Evolutionary conservation across 1,139 yeast genomes (phyloP).

Genomic region (Yamadazyma trypodendri): DNA sequence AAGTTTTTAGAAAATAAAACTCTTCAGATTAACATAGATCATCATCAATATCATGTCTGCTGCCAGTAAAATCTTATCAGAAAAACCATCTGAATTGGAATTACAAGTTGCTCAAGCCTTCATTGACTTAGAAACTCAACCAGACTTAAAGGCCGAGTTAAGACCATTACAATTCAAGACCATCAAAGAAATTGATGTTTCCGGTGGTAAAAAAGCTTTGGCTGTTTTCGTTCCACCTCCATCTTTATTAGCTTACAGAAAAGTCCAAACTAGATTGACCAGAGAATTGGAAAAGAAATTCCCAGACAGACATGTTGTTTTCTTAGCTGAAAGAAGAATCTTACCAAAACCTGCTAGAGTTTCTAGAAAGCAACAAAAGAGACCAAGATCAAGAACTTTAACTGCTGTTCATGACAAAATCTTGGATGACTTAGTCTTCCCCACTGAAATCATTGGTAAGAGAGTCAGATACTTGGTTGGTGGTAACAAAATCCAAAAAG

Average conservation of each 20-base stretch:
- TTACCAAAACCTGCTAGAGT: slow-evolving; percentile 94
- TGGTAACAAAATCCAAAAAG: slow-evolving; percentile 98
- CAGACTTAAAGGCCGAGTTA: slow-evolving; percentile 96
- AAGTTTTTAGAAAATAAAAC: slow-evolving; percentile 2
- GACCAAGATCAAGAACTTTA: slow-evolving; percentile 99
- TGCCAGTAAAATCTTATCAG: slow-evolving; percentile 89
- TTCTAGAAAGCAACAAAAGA: slow-evolving; percentile 94
- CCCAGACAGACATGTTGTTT: slow-evolving; percentile 99
- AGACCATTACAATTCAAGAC: slow-evolving; percentile 99
- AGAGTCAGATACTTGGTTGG: slow-evolving; percentile 99
- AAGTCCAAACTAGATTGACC: slow-evolving; percentile 95
- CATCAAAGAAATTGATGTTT: slow-evolving; percentile 95
- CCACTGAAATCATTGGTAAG: slow-evolving; percentile 98
- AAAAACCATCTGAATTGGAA: slow-evolving; percentile 96
- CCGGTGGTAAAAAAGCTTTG: slow-evolving; percentile 98
- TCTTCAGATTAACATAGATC: slow-evolving; percentile 1
- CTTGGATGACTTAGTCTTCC: slow-evolving; percentile 99
- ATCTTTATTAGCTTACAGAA: slow-evolving; percentile 90
- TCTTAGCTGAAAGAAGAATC: slow-evolving; percentile 99
- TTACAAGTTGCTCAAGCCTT: slow-evolving; percentile 99
- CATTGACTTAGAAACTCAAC: slow-evolving; percentile 91
- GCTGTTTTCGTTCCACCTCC: slow-evolving; percentile 99
- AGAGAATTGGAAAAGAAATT: slow-evolving; percentile 99
- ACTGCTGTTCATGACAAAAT: slow-evolving; percentile 98
- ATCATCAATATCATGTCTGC: slow-evolving; percentile 66